phyloP scores from a whole-genome alignment of 768 basidiomycete species.

The Xanthoconium stramineum region DNA sequence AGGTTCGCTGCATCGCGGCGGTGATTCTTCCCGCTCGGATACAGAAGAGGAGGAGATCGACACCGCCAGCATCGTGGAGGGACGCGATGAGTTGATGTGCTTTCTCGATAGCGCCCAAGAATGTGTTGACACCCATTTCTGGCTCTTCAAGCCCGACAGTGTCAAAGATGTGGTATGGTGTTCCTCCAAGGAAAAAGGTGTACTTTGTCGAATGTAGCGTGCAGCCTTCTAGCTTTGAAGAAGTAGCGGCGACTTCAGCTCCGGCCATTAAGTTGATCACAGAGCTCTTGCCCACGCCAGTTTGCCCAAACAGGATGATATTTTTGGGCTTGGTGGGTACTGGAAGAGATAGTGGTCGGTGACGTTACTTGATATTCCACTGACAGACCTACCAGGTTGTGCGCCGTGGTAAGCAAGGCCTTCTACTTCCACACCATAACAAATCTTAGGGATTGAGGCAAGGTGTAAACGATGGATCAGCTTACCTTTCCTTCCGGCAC shows the following conservation, averaged over 20 bases:
- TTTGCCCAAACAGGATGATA: slow-evolving; percentile 10
- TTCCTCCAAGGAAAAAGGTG: not conserved
- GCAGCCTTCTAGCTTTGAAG: not conserved
- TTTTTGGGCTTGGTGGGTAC: not conserved
- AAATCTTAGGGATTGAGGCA: too few species aligned
- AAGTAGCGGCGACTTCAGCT: not conserved
- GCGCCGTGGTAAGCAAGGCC: not conserved
- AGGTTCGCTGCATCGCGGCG: slow-evolving; percentile 2
- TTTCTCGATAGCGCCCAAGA: not conserved
- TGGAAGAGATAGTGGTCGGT: too few species aligned
- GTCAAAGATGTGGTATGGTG: not conserved
- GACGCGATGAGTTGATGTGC: slow-evolving; percentile 5
- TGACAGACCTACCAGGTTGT: not conserved
- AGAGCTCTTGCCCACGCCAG: slow-evolving; percentile 8
- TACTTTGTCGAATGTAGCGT: not conserved
- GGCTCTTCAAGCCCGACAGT: not conserved
- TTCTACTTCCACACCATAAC: too few species aligned
- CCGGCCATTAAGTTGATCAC: slow-evolving; percentile 10
- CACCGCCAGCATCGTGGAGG: slow-evolving; percentile 2
- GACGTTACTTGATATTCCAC: too few species aligned
- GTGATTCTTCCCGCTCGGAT: slow-evolving; percentile 7
- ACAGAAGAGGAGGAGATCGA: slow-evolving; percentile 18
- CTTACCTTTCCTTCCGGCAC: too few species aligned
- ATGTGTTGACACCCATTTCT: not conserved
- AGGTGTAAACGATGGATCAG: too few species aligned